Conservation (phyloP, 306 rosid species). For the Begonia loranthoides region DNA sequence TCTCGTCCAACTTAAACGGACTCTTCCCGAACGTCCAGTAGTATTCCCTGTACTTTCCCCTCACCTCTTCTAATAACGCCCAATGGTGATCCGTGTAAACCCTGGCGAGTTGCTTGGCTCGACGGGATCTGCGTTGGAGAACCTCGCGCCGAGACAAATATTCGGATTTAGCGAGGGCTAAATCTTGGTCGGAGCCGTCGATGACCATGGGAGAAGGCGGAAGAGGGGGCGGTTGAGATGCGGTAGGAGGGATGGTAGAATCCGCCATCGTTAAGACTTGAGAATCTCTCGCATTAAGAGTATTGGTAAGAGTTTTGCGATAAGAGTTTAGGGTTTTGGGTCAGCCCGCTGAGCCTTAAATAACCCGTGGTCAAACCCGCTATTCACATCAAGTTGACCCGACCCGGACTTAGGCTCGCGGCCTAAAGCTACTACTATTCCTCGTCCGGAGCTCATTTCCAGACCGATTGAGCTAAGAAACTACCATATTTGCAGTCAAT, state of each 20-base stretch:
- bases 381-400: too few species aligned
- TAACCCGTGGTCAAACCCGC: too few species aligned
- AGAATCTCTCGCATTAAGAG: too few species aligned
- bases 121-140: constrained; percentile 19
- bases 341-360: too few species aligned
- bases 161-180: constrained; percentile 3
- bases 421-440: too few species aligned
- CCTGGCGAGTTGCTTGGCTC: constrained; percentile 17
- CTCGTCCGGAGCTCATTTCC: too few species aligned
- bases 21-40: constrained; percentile 63
- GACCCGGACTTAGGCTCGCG: too few species aligned
- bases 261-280: too few species aligned
- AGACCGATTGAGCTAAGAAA: too few species aligned
- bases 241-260: not conserved
- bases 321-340: too few species aligned
- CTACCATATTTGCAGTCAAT: not conserved
- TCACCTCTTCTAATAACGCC: constrained; percentile 54
- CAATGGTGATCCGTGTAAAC: constrained; percentile 29
- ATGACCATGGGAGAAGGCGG: constrained; percentile 9
- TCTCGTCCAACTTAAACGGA: constrained; percentile 42
- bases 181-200: constrained; percentile 8
- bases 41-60: constrained; percentile 33
- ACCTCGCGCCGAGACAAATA: constrained; percentile 9
- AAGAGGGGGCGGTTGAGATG: constrained; percentile 6
- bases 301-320: too few species aligned